phyloP scores from a whole-genome alignment of 306 rosid species.

The Phaseolus lunatus region DNA sequence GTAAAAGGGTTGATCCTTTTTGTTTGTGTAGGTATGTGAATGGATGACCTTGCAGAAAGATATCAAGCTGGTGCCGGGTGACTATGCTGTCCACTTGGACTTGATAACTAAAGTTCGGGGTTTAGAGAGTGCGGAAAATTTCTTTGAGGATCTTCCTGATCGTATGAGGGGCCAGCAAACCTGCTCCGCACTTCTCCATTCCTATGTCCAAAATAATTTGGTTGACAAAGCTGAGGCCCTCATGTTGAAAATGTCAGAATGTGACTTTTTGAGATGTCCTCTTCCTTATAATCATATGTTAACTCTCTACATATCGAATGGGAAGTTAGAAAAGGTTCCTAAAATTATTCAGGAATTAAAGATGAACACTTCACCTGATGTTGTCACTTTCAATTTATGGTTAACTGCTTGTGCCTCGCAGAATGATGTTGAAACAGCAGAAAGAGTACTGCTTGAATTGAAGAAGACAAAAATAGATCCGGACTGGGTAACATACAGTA shows the following conservation, averaged over 20 bases:
- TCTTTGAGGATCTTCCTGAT: constrained; percentile 89
- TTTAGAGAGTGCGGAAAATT: constrained; percentile 79
- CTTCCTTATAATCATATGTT: constrained; percentile 89
- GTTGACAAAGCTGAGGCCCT: constrained; percentile 80
- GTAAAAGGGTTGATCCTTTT: constrained; percentile 28
- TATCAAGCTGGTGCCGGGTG: constrained; percentile 73
- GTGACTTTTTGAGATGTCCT: constrained; percentile 65
- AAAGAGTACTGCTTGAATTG: constrained; percentile 70
- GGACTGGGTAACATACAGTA: constrained; percentile 86
- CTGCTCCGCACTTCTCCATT: constrained; percentile 80
- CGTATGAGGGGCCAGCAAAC: constrained; percentile 55
- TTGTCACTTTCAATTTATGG: constrained; percentile 79
- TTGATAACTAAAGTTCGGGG: constrained; percentile 92
- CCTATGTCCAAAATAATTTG: constrained; percentile 70
- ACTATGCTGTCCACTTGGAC: constrained; percentile 91
- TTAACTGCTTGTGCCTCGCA: constrained; percentile 65
- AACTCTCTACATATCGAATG: constrained; percentile 70
- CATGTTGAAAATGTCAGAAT: constrained; percentile 79
- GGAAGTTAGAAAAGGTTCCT: constrained; percentile 70
- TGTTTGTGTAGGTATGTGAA: constrained; percentile 71
- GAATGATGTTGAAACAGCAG: constrained; percentile 75
- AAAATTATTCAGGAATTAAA: constrained; percentile 65
- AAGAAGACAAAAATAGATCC: constrained; percentile 71
- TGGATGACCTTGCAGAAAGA: constrained; percentile 87
- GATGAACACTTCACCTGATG: constrained; percentile 67